Percentiles rank a stretch among this genome's conserved stretches.
Conservation (phyloP, 2,329 filamentous ascomycete genomes). For the Rhinocladiella mackenziei region DNA sequence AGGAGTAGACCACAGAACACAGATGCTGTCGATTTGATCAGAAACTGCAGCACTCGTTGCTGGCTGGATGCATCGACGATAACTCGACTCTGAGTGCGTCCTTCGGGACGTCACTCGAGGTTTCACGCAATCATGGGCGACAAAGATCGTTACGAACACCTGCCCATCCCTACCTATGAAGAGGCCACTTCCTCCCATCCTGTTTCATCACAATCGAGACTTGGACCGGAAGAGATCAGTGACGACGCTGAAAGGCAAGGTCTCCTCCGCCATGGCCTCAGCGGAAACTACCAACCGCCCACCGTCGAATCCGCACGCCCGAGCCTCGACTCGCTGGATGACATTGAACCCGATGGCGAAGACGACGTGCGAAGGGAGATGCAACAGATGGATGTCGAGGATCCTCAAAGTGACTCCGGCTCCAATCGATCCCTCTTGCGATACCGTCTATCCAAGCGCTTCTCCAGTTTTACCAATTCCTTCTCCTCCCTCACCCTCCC, state of each 20-base stretch:
- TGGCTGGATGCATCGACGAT: constrained; percentile 13
- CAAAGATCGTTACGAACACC: constrained; percentile 56
- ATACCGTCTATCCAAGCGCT: constrained; percentile 53
- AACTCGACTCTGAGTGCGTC: constrained; percentile 22
- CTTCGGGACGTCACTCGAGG: constrained; percentile 24
- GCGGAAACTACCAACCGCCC: constrained; percentile 67
- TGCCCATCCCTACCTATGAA: constrained; percentile 79
- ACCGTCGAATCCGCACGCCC: constrained; percentile 76
- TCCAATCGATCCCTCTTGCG: constrained; percentile 41
- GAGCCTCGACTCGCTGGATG: constrained; percentile 55
- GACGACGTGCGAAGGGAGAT: constrained; percentile 73
- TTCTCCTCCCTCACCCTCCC: constrained; percentile 55
- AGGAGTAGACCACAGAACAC: too few species aligned
- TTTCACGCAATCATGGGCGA: constrained; percentile 39
- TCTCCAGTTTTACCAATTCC: constrained; percentile 54
- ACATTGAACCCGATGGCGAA: constrained; percentile 52
- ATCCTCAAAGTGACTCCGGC: constrained; percentile 47
- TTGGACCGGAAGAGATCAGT: constrained; percentile 57
- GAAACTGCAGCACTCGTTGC: neutral
- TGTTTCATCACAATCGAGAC: constrained; percentile 46
- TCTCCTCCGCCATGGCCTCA: constrained; percentile 54
- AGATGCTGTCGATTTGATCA: too few species aligned
- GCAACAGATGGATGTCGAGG: constrained; percentile 82
- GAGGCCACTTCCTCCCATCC: constrained; percentile 65
- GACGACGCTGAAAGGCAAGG: constrained; percentile 73